Evolutionary conservation across 75 land plant genomes (phyloP).

Genomic region (Picea sitchensis): DNA sequence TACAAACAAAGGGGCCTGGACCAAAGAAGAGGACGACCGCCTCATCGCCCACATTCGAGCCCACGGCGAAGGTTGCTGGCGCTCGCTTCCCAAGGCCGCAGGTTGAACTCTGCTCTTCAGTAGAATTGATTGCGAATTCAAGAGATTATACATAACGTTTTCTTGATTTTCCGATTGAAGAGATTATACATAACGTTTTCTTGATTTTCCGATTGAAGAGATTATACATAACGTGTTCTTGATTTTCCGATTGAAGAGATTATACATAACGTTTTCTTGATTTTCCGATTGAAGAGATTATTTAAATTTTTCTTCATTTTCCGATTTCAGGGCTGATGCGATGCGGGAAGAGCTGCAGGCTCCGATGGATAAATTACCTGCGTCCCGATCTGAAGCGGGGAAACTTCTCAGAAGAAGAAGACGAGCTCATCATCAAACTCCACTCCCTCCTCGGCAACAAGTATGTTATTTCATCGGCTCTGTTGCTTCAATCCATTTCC

Average conservation of each 20-base stretch:
- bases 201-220: no score
- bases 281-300: no score
- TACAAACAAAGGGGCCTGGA: conserved; percentile 71
- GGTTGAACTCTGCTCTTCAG: conserved; percentile 15
- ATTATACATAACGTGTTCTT: no score
- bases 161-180: no score
- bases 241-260: no score
- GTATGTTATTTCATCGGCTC: conserved; percentile 3
- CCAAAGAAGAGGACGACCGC: conserved; percentile 61
- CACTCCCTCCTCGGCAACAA: conserved; percentile 20
- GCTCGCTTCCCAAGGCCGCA: conserved; percentile 63
- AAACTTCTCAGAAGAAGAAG: conserved; percentile 18
- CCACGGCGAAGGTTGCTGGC: conserved; percentile 67
- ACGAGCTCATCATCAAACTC: conserved; percentile 22
- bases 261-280: no score
- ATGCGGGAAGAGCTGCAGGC: conserved; percentile 25
- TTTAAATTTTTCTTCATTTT: no score
- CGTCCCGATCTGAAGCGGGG: conserved; percentile 24
- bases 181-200: no score
- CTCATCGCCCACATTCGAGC: conserved; percentile 44
- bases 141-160: no score
- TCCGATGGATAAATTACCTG: conserved; percentile 25
- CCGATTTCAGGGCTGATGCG: conserved; percentile 10
- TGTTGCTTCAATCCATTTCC: no score
- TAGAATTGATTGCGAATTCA: no score